A percentile compares a stretch with the other conserved stretches of the same genome.
These are phyloP conservation scores for Paramecium sexaurelia DNA, from an alignment of 73 alveolate genomes.

Conservation along the genomic window DNA sequence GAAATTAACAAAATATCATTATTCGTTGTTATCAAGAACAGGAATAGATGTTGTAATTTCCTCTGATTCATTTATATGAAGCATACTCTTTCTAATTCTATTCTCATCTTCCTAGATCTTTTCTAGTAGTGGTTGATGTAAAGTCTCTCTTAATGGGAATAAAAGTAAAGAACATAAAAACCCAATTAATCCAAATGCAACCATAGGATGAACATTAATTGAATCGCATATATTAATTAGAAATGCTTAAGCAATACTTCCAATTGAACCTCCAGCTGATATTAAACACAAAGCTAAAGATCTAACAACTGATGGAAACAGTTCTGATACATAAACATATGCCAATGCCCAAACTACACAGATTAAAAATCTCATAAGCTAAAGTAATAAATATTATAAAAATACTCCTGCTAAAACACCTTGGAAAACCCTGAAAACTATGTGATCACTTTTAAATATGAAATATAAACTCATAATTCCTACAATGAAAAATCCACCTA, in stretches of 20 bases:
- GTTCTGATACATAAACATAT: neutral
- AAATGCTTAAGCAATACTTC: conserved; percentile 55
- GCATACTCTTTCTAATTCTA: neutral
- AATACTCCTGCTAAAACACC: neutral
- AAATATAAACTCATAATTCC: conserved; percentile 38
- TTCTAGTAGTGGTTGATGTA: conserved; percentile 42
- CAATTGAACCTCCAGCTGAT: conserved; percentile 65
- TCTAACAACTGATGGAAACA: conserved; percentile 58
- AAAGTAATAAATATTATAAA: neutral
- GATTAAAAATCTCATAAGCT: conserved; percentile 14
- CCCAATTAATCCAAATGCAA: conserved; percentile 50
- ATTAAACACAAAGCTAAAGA: conserved; percentile 57
- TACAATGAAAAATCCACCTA: conserved; percentile 36
- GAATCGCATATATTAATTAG: neutral
- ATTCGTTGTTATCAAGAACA: neutral
- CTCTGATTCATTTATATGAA: neutral
- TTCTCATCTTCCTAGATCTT: neutral
- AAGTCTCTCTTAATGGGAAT: conserved; percentile 56
- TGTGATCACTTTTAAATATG: neutral
- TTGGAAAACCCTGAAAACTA: neutral
- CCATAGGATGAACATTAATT: conserved; percentile 53
- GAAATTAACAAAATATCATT: neutral
- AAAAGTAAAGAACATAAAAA: neutral
- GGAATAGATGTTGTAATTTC: neutral
- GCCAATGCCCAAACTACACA: conserved; percentile 21